Evolutionary conservation across 371 early-diverging fungal genomes (phyloP).

Genomic region (Massospora cicadina): DNA sequence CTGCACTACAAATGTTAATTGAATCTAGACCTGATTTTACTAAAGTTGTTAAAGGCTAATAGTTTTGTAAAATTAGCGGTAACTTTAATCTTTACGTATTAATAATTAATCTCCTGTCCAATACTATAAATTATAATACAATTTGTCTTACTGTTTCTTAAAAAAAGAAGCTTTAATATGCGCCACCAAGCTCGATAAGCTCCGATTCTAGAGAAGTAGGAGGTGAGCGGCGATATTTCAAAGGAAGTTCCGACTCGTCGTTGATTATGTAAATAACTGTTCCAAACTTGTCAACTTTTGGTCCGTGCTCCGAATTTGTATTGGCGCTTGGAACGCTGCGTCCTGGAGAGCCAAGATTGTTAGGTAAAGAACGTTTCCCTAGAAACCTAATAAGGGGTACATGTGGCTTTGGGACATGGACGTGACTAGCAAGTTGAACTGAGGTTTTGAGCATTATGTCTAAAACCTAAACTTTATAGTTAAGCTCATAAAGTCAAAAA

Average conservation of each 20-base stretch:
- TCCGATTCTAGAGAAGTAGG: neutral
- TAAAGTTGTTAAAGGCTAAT: too few relatives aligned
- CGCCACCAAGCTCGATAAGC: neutral
- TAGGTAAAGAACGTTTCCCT: neutral
- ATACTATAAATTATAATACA: too few relatives aligned
- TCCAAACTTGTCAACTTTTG: neutral
- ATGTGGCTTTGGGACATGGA: neutral
- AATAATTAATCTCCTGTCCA: too few relatives aligned
- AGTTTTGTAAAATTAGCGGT: too few relatives aligned
- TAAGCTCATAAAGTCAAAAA: too few relatives aligned
- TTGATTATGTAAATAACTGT: neutral
- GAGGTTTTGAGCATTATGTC: neutral
- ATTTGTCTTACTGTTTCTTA: too few relatives aligned
- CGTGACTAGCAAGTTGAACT: neutral
- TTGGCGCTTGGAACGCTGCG: neutral
- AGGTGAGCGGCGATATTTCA: neutral
- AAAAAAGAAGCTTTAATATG: too few relatives aligned
- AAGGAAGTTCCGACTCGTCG: neutral
- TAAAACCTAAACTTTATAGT: too few relatives aligned
- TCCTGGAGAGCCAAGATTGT: too few relatives aligned
- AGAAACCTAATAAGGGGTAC: conserved; percentile 1
- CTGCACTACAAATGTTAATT: too few relatives aligned
- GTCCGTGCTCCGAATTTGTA: neutral
- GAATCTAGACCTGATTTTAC: too few relatives aligned
- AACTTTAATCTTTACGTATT: too few relatives aligned